Conservation (phyloP, 768 basidiomycete species). For the Sistotremastrum niveocremeum region DNA sequence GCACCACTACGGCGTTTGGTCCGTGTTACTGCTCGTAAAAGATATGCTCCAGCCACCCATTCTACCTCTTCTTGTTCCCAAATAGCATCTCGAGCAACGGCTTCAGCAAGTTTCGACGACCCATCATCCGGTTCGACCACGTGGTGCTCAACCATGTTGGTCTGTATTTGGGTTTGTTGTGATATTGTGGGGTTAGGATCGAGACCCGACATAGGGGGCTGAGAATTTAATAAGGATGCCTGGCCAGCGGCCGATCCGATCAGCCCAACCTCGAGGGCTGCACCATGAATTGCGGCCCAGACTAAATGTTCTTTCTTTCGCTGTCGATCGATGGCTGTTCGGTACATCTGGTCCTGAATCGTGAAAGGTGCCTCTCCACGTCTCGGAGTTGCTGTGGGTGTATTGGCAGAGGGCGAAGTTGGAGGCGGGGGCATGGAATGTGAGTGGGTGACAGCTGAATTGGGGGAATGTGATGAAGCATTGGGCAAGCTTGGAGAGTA, state of each 20-base stretch:
- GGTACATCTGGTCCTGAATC: conserved; percentile 47
- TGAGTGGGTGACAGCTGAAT: conserved; percentile 13
- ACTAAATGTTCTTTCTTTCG: conserved; percentile 50
- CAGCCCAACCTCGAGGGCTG: conserved; percentile 47
- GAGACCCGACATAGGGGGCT: too few species aligned
- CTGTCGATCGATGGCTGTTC: conserved; percentile 45
- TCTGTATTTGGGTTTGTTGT: too few species aligned
- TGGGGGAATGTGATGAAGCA: conserved; percentile 6
- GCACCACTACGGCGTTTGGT: conserved; percentile 32
- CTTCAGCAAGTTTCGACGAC: conserved; percentile 29
- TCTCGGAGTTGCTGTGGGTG: too few species aligned
- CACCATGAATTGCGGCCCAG: conserved; percentile 54
- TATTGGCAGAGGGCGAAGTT: too few species aligned
- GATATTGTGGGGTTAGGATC: too few species aligned
- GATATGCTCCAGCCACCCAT: conserved; percentile 52
- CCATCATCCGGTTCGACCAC: neutral
- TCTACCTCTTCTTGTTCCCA: conserved; percentile 58
- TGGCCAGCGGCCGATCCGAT: conserved; percentile 32
- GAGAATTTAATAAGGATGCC: conserved; percentile 6
- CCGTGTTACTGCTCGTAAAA: conserved; percentile 43
- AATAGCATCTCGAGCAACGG: conserved; percentile 50
- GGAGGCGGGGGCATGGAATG: too few species aligned
- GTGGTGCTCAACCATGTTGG: too few species aligned
- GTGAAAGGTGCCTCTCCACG: conserved; percentile 14
- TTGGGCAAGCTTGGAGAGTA: conserved; percentile 7